Evolutionary conservation across 306 rosid genomes (phyloP).

Genomic region (Mucuna pruriens): DNA sequence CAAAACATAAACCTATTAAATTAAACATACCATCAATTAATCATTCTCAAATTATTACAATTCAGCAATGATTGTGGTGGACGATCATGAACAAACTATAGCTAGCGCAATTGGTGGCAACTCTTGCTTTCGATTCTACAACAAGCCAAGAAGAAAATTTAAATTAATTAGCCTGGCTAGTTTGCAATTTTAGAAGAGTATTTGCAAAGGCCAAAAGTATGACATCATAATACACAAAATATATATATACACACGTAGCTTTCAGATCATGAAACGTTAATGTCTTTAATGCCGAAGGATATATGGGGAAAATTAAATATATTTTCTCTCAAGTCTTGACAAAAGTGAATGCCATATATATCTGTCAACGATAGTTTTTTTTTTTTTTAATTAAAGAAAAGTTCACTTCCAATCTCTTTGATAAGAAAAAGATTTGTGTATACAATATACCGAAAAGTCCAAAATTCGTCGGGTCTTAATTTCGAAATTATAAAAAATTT

Average conservation of each 20-base stretch:
- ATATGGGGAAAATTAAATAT: not conserved
- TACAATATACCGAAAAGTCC: not conserved
- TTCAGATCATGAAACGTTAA: not conserved
- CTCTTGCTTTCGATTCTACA: not conserved
- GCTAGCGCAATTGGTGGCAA: constrained; percentile 7
- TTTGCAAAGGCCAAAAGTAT: not conserved
- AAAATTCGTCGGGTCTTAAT: not conserved
- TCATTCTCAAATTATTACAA: not conserved
- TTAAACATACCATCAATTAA: not conserved
- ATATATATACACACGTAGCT: not conserved
- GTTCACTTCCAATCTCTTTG: not conserved
- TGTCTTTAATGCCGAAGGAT: not conserved
- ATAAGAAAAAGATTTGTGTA: not conserved
- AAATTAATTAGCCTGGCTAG: not conserved
- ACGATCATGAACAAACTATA: not conserved
- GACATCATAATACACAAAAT: not conserved
- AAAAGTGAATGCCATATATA: not conserved
- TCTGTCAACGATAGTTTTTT: not conserved
- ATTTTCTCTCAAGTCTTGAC: not conserved
- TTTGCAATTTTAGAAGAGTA: not conserved
- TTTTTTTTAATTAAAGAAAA: not conserved
- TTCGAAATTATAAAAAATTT: not conserved
- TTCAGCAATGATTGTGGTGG: too few relatives aligned
- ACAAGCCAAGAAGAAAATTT: not conserved
- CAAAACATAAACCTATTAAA: too few relatives aligned